Percentiles rank a stretch among this genome's conserved stretches.
These are phyloP conservation scores for Hibiscus mutabilis DNA, from an alignment of 345 rosid genomes.

Conservation along the genomic window DNA sequence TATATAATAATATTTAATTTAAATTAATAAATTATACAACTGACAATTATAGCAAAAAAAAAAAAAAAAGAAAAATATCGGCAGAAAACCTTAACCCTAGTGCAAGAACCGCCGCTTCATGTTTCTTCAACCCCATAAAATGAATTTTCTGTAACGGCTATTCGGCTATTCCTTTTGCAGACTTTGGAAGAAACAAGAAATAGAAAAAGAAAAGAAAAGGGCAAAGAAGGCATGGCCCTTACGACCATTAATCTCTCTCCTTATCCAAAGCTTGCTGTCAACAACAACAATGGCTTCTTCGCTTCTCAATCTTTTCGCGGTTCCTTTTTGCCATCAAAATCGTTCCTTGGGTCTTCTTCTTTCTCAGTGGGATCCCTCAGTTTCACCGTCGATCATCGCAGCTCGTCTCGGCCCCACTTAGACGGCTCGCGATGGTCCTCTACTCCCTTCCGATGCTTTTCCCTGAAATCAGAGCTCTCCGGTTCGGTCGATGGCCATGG, in stretches of 20 bases:
- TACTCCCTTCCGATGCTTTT: background rate
- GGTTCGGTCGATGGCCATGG: background rate
- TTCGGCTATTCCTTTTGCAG: conserved; percentile 2
- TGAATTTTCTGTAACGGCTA: background rate
- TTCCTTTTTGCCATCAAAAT: conserved; percentile 12
- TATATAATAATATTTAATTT: no score
- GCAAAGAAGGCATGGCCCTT: background rate
- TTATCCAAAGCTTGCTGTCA: background rate
- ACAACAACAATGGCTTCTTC: background rate
- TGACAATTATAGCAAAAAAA: no score
- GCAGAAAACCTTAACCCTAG: background rate
- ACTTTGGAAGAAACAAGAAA: background rate
- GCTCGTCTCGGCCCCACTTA: conserved; percentile 6
- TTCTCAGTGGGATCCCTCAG: conserved; percentile 21
- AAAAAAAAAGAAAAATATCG: no score
- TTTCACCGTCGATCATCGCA: conserved; percentile 13
- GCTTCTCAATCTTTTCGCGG: conserved; percentile 10
- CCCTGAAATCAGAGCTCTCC: background rate
- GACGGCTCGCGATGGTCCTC: conserved; percentile 15
- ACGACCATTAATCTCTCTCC: background rate
- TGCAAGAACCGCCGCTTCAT: background rate
- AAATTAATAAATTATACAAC: no score
- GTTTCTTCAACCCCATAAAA: background rate
- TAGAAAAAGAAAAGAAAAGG: no score
- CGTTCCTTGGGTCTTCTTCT: conserved; percentile 11